phyloP scores from a whole-genome alignment of 768 basidiomycete genomes.

The Filobasidium wieringae region DNA sequence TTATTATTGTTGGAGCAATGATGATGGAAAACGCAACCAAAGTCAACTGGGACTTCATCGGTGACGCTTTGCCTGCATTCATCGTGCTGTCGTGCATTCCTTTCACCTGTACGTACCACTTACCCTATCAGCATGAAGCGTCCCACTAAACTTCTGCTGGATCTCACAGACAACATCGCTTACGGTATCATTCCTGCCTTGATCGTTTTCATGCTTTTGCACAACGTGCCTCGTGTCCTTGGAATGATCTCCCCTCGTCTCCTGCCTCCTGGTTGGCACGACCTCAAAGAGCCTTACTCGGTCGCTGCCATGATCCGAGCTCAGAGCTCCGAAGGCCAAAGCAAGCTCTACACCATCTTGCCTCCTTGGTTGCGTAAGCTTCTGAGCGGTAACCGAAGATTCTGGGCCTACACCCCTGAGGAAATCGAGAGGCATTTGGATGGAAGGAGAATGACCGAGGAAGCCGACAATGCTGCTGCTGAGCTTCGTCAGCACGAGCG shows the following conservation, averaged over 20 bases:
- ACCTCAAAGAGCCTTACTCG: constrained; percentile 30
- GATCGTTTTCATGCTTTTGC: constrained; percentile 57
- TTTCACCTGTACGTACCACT: constrained; percentile 25
- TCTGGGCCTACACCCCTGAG: constrained; percentile 28
- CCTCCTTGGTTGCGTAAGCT: constrained; percentile 31
- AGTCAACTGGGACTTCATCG: constrained; percentile 81
- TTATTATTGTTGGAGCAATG: constrained; percentile 73
- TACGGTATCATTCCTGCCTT: constrained; percentile 80
- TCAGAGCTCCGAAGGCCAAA: constrained; percentile 17
- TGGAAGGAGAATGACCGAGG: constrained; percentile 20
- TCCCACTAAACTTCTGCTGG: neutral
- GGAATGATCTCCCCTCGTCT: constrained; percentile 43
- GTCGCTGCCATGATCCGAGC: constrained; percentile 23
- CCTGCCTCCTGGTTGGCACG: constrained; percentile 29
- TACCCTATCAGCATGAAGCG: neutral
- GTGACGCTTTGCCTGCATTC: constrained; percentile 78
- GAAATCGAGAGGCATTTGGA: constrained; percentile 27
- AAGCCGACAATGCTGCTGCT: constrained; percentile 20
- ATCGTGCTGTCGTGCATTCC: constrained; percentile 62
- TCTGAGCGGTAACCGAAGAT: constrained; percentile 21
- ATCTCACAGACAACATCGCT: constrained; percentile 52
- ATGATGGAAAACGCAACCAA: constrained; percentile 79
- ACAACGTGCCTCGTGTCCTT: constrained; percentile 54
- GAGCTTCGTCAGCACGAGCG: constrained; percentile 24
- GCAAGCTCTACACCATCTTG: constrained; percentile 17